These are phyloP conservation scores for Apodospora peruviana DNA, from an alignment of 495 filamentous ascomycete genomes.

Conservation along the genomic window DNA sequence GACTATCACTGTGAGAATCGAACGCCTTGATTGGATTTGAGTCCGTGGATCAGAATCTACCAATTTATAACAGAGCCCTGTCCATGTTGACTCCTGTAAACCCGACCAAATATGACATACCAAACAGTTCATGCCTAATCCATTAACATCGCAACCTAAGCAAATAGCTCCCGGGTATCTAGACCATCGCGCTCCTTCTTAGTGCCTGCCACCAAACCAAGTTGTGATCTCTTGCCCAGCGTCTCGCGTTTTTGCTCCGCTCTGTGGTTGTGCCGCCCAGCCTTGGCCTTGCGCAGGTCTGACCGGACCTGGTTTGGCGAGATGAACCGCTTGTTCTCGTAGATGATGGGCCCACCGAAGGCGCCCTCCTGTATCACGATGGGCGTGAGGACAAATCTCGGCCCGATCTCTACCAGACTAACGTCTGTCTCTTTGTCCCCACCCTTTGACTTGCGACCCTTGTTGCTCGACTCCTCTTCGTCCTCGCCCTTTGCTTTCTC, in stretches of 20 bases:
- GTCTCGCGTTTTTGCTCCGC: slow-evolving; percentile 68
- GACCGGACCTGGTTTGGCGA: slow-evolving; percentile 89
- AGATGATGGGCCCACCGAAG: slow-evolving; percentile 95
- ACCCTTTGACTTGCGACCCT: slow-evolving; percentile 26
- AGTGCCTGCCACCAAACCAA: slow-evolving; percentile 67
- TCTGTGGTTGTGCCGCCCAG: slow-evolving; percentile 65
- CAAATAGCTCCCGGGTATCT: slow-evolving; percentile 78
- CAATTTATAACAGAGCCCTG: neutral
- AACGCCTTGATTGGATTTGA: too few species aligned
- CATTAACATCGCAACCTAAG: slow-evolving; percentile 41
- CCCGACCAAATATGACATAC: too few species aligned
- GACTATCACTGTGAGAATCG: too few species aligned
- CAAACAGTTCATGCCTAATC: neutral
- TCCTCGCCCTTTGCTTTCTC: slow-evolving; percentile 51
- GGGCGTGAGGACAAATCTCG: slow-evolving; percentile 89
- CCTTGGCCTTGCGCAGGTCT: slow-evolving; percentile 69
- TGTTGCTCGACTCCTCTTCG: slow-evolving; percentile 19
- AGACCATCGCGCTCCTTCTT: slow-evolving; percentile 60
- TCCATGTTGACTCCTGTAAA: too few species aligned
- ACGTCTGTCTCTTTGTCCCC: slow-evolving; percentile 61
- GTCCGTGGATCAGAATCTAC: neutral
- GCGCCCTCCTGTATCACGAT: slow-evolving; percentile 93
- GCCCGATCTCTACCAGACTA: slow-evolving; percentile 87
- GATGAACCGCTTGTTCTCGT: slow-evolving; percentile 98
- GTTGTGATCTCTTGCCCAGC: slow-evolving; percentile 63